Conservation (phyloP, 352 stramenopile genomes). For the Phytophthora citrophthora region DNA sequence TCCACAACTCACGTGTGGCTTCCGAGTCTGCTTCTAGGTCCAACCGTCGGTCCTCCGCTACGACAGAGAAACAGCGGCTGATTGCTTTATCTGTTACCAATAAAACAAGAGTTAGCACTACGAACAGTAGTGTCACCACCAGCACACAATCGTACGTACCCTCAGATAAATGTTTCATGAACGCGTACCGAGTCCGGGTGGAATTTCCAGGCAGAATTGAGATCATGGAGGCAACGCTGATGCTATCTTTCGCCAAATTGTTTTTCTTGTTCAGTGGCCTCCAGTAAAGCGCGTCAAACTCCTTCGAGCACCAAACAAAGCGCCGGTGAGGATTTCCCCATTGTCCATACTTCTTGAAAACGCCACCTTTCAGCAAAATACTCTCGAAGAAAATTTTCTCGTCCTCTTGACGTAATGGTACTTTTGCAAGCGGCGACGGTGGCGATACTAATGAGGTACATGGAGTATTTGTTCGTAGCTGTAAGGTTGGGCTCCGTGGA, state of each 20-base stretch:
- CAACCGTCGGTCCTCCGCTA: constrained; percentile 67
- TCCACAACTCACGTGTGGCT: constrained; percentile 66
- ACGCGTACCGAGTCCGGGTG: constrained; percentile 65
- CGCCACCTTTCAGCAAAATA: constrained; percentile 67
- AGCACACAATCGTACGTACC: constrained; percentile 24
- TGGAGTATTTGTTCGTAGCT: constrained; percentile 7
- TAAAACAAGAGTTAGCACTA: constrained; percentile 6
- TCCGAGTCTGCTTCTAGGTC: constrained; percentile 79
- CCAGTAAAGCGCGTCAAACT: constrained; percentile 72
- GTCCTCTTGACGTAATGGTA: constrained; percentile 35
- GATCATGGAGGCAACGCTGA: constrained; percentile 52
- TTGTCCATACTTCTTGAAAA: constrained; percentile 82
- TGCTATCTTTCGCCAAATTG: constrained; percentile 60
- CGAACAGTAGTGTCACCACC: background rate
- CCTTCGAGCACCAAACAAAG: constrained; percentile 75
- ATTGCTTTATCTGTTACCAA: constrained; percentile 65
- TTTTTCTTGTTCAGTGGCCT: constrained; percentile 75
- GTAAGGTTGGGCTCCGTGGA: constrained; percentile 23
- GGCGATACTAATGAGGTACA: constrained; percentile 4
- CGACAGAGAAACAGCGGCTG: constrained; percentile 66
- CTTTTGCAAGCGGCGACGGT: constrained; percentile 12
- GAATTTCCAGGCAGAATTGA: constrained; percentile 67
- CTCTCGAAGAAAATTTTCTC: constrained; percentile 58
- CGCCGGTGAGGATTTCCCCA: constrained; percentile 78
- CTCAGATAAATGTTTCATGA: constrained; percentile 81